Evolutionary conservation across 2,329 filamentous ascomycete species (phyloP).

Genomic region (Phyllosticta paracitricarpa): DNA sequence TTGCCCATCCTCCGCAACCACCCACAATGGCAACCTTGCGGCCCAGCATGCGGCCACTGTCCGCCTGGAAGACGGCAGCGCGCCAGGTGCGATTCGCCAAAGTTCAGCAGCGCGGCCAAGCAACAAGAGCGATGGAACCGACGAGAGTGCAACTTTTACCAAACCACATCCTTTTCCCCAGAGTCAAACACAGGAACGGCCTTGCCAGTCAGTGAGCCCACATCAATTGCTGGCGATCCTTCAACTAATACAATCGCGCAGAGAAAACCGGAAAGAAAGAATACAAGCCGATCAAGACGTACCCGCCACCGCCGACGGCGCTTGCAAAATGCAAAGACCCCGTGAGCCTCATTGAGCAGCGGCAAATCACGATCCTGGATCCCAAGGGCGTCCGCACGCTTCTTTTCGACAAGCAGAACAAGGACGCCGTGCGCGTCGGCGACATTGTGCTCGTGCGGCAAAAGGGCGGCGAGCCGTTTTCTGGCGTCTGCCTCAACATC

Average conservation of each 20-base stretch:
- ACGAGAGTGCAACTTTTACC: slow-evolving; percentile 18
- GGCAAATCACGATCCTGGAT: slow-evolving; percentile 68
- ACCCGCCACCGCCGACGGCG: slow-evolving; percentile 46
- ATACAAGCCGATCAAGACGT: slow-evolving; percentile 41
- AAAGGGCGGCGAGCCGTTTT: slow-evolving; percentile 77
- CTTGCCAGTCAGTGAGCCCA: slow-evolving; percentile 12
- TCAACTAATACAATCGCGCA: slow-evolving; percentile 1
- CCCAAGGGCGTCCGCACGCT: slow-evolving; percentile 71
- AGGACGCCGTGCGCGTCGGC: slow-evolving; percentile 70
- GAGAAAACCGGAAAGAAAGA: slow-evolving; percentile 9
- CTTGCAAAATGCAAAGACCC: slow-evolving; percentile 53
- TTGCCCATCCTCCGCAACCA: neutral
- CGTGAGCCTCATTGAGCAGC: slow-evolving; percentile 53
- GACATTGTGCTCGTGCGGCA: slow-evolving; percentile 88
- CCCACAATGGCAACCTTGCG: slow-evolving; percentile 47
- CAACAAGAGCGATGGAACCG: slow-evolving; percentile 30
- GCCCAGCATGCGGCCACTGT: slow-evolving; percentile 53
- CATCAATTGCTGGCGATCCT: neutral
- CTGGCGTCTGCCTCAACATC: slow-evolving; percentile 80
- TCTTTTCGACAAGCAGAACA: slow-evolving; percentile 69
- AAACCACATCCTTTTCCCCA: neutral
- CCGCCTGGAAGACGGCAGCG: slow-evolving; percentile 58
- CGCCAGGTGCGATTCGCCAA: slow-evolving; percentile 41
- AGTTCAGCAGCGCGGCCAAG: slow-evolving; percentile 14
- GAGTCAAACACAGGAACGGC: neutral